Conservation (phyloP, 176 grass and related monocot genomes). For the Ensete glaucum region DNA sequence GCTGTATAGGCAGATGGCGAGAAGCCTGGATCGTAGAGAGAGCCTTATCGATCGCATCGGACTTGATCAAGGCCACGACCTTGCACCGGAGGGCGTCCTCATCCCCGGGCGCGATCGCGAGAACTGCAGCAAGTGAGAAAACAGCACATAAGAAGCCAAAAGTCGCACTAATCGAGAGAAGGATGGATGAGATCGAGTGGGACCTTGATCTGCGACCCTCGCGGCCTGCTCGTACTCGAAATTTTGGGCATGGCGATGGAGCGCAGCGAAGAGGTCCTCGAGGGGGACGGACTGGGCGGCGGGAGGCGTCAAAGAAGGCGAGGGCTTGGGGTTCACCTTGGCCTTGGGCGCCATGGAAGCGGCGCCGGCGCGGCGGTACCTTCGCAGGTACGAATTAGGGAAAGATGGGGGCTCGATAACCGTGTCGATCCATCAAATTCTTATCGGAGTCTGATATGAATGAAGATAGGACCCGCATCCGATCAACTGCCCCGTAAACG, state of each 20-base stretch:
- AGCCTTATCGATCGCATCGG: conserved; percentile 49
- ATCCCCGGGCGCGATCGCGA: conserved; percentile 50
- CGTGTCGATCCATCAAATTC: no score
- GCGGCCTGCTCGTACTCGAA: conserved; percentile 32
- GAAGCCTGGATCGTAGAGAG: conserved; percentile 58
- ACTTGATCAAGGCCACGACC: conserved; percentile 74
- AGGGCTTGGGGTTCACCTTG: conserved; percentile 36
- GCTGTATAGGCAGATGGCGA: conserved; percentile 50
- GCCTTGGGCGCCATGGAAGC: conserved; percentile 67
- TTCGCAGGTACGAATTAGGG: conserved; percentile 16
- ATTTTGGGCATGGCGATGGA: conserved; percentile 50
- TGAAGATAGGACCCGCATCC: no score
- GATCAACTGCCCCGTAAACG: no score
- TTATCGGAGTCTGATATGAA: no score
- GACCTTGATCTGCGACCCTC: conserved; percentile 89
- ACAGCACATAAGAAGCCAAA: not conserved
- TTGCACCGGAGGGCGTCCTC: conserved; percentile 88
- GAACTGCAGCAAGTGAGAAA: conserved; percentile 33
- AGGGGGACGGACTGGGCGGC: conserved; percentile 27
- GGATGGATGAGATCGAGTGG: not conserved
- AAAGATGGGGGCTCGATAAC: conserved; percentile 21
- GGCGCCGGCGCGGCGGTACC: not conserved
- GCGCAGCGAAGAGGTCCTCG: conserved; percentile 66
- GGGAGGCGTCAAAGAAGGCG: conserved; percentile 22
- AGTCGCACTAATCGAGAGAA: conserved; percentile 3